These are phyloP conservation scores for Pleurotus pulmonarius DNA, from an alignment of 768 basidiomycete species.

Conservation along the genomic window DNA sequence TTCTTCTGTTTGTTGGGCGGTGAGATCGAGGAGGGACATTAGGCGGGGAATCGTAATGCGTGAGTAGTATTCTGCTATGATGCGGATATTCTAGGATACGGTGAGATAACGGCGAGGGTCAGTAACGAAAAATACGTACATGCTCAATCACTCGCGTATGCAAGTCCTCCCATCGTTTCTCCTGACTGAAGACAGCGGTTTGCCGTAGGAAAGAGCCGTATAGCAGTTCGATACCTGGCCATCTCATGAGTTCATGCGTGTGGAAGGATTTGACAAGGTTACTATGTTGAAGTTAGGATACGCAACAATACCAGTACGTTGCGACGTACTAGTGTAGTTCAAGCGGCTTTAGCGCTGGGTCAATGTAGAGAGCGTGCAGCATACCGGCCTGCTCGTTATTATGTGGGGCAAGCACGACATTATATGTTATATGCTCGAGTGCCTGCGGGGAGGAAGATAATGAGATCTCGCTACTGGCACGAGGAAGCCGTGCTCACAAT, in stretches of 20 bases:
- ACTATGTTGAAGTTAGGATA: conserved; percentile 37
- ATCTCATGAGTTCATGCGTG: conserved; percentile 91
- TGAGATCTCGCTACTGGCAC: background rate
- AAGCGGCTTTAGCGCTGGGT: conserved; percentile 77
- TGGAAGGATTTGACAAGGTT: conserved; percentile 93
- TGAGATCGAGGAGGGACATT: conserved; percentile 83
- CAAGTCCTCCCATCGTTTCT: conserved; percentile 90
- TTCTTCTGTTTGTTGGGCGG: conserved; percentile 78
- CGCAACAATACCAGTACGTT: background rate
- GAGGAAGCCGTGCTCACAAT: conserved; percentile 40
- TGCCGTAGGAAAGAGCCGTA: conserved; percentile 82
- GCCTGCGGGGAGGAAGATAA: conserved; percentile 46
- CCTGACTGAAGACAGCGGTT: conserved; percentile 75
- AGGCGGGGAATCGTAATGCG: conserved; percentile 84
- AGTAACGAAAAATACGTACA: conserved; percentile 43
- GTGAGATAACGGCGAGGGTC: conserved; percentile 5
- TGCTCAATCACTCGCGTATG: conserved; percentile 97
- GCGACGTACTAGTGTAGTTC: conserved; percentile 75
- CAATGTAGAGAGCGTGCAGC: conserved; percentile 79
- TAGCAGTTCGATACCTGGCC: conserved; percentile 88
- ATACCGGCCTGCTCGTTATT: conserved; percentile 98
- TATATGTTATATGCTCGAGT: conserved; percentile 92
- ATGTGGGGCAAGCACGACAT: conserved; percentile 88
- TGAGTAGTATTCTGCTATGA: conserved; percentile 92
- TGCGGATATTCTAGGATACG: conserved; percentile 80